phyloP scores from a whole-genome alignment of 2,329 filamentous ascomycete species.

The Metarhizium anisopliae region DNA sequence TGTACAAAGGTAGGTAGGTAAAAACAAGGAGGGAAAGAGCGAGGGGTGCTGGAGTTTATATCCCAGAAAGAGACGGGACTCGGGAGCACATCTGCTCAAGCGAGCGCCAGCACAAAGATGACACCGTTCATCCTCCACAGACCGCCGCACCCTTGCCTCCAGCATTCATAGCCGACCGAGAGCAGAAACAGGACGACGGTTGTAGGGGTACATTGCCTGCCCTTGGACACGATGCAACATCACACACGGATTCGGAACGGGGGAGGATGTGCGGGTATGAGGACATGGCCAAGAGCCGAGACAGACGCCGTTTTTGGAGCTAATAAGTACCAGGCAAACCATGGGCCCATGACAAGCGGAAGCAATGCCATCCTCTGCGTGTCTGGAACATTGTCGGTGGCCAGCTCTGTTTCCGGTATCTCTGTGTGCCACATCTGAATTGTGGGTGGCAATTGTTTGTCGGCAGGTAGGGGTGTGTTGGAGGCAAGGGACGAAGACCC shows the following conservation, averaged over 20 bases:
- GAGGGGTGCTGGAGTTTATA: slow-evolving; percentile 6
- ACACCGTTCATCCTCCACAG: neutral
- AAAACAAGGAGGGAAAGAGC: neutral
- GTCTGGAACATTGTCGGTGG: neutral
- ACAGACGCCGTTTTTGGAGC: neutral
- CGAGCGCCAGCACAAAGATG: neutral
- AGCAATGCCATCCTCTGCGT: neutral
- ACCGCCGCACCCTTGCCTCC: neutral
- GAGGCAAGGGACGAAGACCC: neutral
- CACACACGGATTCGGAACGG: neutral
- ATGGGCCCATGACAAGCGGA: neutral
- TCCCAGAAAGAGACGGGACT: neutral
- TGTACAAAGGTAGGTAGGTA: neutral
- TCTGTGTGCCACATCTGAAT: neutral
- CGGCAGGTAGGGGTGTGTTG: neutral
- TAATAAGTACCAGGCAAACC: neutral
- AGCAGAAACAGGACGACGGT: neutral
- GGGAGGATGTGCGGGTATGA: neutral
- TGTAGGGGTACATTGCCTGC: neutral
- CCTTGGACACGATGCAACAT: neutral
- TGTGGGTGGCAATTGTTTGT: neutral
- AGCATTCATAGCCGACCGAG: neutral
- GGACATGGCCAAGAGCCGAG: neutral
- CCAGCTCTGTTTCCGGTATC: neutral
- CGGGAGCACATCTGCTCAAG: neutral